Evolutionary conservation across 495 filamentous ascomycete genomes (phyloP), one percentile per base, ranked within the genome.

Genomic region (Hypoxylon lenormandii): DNA sequence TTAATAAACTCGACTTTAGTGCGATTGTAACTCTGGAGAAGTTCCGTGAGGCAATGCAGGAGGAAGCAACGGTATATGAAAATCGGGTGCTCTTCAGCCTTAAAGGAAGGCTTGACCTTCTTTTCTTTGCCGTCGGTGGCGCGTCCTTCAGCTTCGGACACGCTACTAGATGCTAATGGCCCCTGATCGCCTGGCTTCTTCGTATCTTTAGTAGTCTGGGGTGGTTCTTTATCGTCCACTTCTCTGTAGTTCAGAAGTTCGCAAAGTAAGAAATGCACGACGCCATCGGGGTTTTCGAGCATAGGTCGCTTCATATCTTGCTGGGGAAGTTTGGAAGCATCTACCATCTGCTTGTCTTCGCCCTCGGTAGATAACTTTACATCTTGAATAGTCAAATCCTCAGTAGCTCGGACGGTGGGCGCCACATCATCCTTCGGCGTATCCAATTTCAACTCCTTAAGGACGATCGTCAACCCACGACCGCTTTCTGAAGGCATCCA

Each of bases 1-100:
- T 97, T 97, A 78, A 99, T 97, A 75, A 99, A 99, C 72, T 99
- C 96, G 18, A 98, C 85, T 82, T 99, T 99, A 38, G 92, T 90
- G 23, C 93, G 90, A 63, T 92, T 97, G 80, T 97, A 98, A 72
- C 89, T 94, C 40, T 90, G 89, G n/a, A 99, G 83, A 15, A 99
- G 85, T 76, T 99, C 95, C 0, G 93, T 90, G 30, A 99, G 82
- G 72, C 94, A 97, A 74, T 97, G 92, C 40, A 99, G 84, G 57
- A 99, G 83, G 81, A 98, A 97, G 81, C 92, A 97, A 18, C 96
- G 88, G 72, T 98, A 99, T 60, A 97, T 90, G 78, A 95, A 97
- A 63, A 96, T 97, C 0, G 93, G 91, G 76, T 99, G 92, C 15
- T 97, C 89, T 42, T 98, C 94, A 4, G 92, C 82, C 78, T 96